These are phyloP conservation scores for Fusarium sp. DNA, from an alignment of 2,329 filamentous ascomycete species.

Conservation along the genomic window DNA sequence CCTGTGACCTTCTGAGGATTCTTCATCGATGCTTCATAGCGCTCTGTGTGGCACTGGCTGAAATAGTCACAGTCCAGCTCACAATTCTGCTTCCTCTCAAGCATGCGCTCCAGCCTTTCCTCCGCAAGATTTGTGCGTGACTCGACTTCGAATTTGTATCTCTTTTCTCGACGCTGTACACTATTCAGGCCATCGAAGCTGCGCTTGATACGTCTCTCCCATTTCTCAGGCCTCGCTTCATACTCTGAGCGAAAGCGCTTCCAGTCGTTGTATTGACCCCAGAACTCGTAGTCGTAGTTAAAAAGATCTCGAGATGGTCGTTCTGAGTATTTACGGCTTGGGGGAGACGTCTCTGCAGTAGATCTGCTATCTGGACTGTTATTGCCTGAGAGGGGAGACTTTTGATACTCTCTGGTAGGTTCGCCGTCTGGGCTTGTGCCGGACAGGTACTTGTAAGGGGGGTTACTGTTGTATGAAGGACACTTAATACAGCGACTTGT, in stretches of 20 bases:
- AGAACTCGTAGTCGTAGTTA: conserved; percentile 46
- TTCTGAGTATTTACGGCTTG: background rate
- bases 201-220: conserved; percentile 1
- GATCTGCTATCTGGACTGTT: background rate
- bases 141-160: background rate
- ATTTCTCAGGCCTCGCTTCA: background rate
- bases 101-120: conserved; percentile 1
- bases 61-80: conserved; percentile 39
- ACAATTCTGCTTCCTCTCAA: conserved; percentile 24
- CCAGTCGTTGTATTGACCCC: conserved; percentile 45
- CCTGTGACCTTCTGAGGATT: background rate
- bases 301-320: background rate
- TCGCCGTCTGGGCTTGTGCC: background rate
- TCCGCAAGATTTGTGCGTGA: background rate
- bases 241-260: conserved; percentile 30
- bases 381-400: background rate
- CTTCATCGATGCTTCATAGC: background rate
- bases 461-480: background rate
- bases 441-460: background rate
- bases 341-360: background rate
- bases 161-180: background rate
- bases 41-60: conserved; percentile 30
- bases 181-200: background rate
- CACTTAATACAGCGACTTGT: conserved; percentile 24
- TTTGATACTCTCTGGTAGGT: background rate